Evolutionary conservation across 108 stramenopile genomes (phyloP), one percentile per base, ranked within the genome.

Genomic region (Nitzschia sp.): DNA sequence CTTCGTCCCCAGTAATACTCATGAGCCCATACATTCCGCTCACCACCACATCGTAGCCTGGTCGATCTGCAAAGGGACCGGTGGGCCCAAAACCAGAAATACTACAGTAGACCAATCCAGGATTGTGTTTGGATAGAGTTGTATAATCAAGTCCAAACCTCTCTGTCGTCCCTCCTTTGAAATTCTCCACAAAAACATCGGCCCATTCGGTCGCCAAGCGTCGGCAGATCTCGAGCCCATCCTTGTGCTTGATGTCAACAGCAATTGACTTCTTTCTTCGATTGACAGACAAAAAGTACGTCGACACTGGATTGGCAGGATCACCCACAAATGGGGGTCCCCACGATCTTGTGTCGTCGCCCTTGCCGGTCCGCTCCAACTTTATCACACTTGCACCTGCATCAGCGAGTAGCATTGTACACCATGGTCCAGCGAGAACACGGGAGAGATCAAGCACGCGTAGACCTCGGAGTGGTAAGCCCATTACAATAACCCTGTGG

Each of bases 401-500:
- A 58, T 75, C 73, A 2, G 63, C 77, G 9, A 82, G 67, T 6
- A 79, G 68, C 77, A 77, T 76, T 25, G 77, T 82, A 27, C 72
- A 74, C 61, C 58, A 82, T 30, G 81, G 81, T 13, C 81, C 81
- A 22, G 81, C 81, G 8, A 82, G 77, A 48, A 82, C 68, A 6
- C 81, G 76, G 13, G 73, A 66, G 46, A 82, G 53, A 35, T 82
- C 81, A 17, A 82, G 60, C 23, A 82, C 77, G 28, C 74, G 68
- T 26, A 82, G 56, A 33, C 81, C 73, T 33, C 59, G 45, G 21
- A 82, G 59, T 35, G 81, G 69, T 59, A 76, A 62, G 1, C 17
- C 32, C 60, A 61, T 61, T 38, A n/a, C n/a, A n/a, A n/a, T n/a
- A n/a, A n/a, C n/a, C n/a, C n/a, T n/a, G n/a, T n/a, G n/a, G n/a